These are phyloP conservation scores for Clonostachys sp. DNA, from an alignment of 2,329 filamentous ascomycete species.

Conservation along the genomic window DNA sequence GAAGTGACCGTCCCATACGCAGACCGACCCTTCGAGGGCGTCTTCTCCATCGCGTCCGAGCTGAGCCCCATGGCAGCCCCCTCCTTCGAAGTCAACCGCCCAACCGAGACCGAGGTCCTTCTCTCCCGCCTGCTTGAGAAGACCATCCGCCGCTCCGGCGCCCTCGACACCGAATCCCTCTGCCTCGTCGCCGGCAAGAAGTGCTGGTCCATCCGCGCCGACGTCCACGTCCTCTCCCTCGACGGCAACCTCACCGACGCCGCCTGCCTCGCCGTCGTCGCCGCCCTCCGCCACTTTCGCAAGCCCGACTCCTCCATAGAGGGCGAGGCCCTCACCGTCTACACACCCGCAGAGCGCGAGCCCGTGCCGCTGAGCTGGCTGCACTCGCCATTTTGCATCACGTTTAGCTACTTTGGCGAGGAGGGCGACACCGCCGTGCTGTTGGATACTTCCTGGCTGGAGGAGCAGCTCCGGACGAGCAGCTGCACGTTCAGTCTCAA, in stretches of 20 bases:
- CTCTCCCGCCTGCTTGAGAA: slow-evolving; percentile 89
- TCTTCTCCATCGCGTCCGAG: slow-evolving; percentile 90
- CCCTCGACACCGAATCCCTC: slow-evolving; percentile 91
- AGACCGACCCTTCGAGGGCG: slow-evolving; percentile 90
- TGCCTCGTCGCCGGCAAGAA: slow-evolving; percentile 89
- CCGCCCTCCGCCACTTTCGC: slow-evolving; percentile 85
- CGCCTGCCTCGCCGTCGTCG: slow-evolving; percentile 80
- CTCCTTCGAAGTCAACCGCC: slow-evolving; percentile 80
- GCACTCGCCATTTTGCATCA: slow-evolving; percentile 87
- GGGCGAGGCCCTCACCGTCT: slow-evolving; percentile 79
- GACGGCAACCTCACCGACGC: slow-evolving; percentile 89
- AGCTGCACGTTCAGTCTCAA: slow-evolving; percentile 83
- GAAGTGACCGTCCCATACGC: slow-evolving; percentile 81
- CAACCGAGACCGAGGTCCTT: slow-evolving; percentile 78
- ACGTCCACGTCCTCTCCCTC: slow-evolving; percentile 86
- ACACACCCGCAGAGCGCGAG: slow-evolving; percentile 79
- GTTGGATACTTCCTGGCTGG: slow-evolving; percentile 67
- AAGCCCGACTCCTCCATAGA: slow-evolving; percentile 85
- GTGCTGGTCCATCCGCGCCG: slow-evolving; percentile 86
- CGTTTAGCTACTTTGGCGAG: slow-evolving; percentile 78
- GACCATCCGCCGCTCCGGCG: slow-evolving; percentile 85
- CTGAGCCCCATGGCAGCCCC: slow-evolving; percentile 90
- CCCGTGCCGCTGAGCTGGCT: slow-evolving; percentile 87
- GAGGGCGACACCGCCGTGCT: slow-evolving; percentile 64
- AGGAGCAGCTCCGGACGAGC: slow-evolving; percentile 72